Conservation (phyloP, 1,139 yeast species). For the Yamadazyma mexicana region DNA sequence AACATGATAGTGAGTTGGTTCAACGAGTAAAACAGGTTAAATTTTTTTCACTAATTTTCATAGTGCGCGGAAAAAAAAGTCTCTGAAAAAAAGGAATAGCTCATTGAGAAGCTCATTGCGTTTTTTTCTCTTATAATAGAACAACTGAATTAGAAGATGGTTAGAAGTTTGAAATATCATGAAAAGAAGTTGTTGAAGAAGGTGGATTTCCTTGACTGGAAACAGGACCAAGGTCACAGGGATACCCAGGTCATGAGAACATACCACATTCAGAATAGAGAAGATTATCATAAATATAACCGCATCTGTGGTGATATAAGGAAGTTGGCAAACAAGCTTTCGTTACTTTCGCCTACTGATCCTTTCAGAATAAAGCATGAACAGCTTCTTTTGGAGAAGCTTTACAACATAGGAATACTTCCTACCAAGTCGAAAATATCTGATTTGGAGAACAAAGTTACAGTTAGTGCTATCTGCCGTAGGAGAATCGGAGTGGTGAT, state of each 20-base stretch:
- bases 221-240: constrained; percentile 91
- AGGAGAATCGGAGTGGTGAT: constrained; percentile 92
- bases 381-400: constrained; percentile 78
- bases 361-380: constrained; percentile 87
- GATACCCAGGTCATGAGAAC: constrained; percentile 95
- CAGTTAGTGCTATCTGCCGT: constrained; percentile 90
- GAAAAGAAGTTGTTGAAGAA: constrained; percentile 93
- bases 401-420: constrained; percentile 84
- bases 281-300: constrained; percentile 93
- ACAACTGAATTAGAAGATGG: constrained; percentile 59
- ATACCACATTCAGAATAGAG: constrained; percentile 90
- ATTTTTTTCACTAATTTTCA: neutral
- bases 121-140: neutral
- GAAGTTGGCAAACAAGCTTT: constrained; percentile 79
- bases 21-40: constrained; percentile 9
- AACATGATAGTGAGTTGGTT: constrained; percentile 5
- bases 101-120: constrained; percentile 9
- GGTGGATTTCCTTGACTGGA: constrained; percentile 97
- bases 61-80: neutral
- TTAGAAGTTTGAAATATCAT: constrained; percentile 87
- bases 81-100: constrained; percentile 4
- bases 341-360: constrained; percentile 82
- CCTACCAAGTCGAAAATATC: constrained; percentile 88
- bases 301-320: constrained; percentile 88
- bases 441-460: constrained; percentile 84